Base-by-base conservation (phyloP, 805 yeast species). In the Pichia rugopelliculosa region DNA sequence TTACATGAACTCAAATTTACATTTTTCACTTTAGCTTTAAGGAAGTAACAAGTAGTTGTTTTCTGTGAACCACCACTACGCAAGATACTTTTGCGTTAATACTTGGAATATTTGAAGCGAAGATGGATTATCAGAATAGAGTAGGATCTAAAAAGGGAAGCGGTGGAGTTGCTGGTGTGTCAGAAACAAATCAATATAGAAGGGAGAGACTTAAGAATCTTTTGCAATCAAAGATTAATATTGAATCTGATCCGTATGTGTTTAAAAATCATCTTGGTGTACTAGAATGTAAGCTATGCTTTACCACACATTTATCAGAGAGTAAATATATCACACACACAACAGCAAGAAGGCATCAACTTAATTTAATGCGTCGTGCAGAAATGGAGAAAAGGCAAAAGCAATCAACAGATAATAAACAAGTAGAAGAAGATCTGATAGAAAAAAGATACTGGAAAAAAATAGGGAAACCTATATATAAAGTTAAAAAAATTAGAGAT, bases 141-240 rank as follows among this genome's bases (percentile, higher is more conserved):
- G 95, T 86, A 3, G 96, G 96, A 40, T 84, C 95, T 7, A 89
- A 89, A 66, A 81, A 87, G 61, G 96, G 96, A 33, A 79, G 84
- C 25, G 97, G 96, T 55, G 96, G 96, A 7, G 72, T 89, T 18
- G 96, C 96, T 0, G 85, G 86, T 6, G 68, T 71, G 39, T 76
- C 80, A 20, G 89, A 84, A 53, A 71, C 82, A 7, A 85, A 86
- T 57, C 76, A 80, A 5, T 83, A 83, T 40, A 72, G 90, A 41
- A 71, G 82, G 48, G 80, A 80, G 48, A 74, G 95, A 36, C 75
- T 88, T 9, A 75, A 80, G 38, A 79, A 84, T 54, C 73, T 89
- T 40, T 70, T 84, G 36, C 58, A 71, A 17, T 66, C 70, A 20
- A 74, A 75, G 24, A 66, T 77, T 3, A 76, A 77, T 56, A 62